phyloP scores from a whole-genome alignment of 129 eudicot genomes.

The Artemisia tridentata region DNA sequence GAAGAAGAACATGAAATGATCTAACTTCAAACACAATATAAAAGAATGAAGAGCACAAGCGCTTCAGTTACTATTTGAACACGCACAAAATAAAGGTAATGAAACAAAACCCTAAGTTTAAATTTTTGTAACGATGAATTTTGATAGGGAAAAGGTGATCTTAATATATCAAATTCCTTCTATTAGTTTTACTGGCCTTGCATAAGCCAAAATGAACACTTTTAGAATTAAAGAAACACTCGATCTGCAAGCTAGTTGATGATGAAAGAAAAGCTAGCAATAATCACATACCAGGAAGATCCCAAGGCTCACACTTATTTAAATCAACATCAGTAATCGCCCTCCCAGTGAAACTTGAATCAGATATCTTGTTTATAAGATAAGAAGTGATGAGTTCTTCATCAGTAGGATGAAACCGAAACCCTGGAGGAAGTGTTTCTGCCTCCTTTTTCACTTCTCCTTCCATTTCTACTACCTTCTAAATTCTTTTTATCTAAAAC shows the following conservation, averaged over 20 bases:
- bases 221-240: not conserved
- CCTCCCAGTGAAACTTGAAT: constrained; percentile 45
- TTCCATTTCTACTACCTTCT: constrained; percentile 26
- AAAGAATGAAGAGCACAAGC: not conserved
- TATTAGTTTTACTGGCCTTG: not conserved
- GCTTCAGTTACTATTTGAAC: not conserved
- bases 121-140: not conserved
- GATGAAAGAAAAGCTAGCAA: not conserved
- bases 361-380: constrained; percentile 46
- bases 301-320: constrained; percentile 53
- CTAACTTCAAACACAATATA: not conserved
- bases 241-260: not conserved
- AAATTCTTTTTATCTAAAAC: too few species aligned
- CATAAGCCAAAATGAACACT: not conserved
- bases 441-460: constrained; percentile 42
- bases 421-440: constrained; percentile 49
- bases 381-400: constrained; percentile 48
- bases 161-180: not conserved
- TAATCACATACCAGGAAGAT: constrained; percentile 48
- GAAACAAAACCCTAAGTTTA: constrained; percentile 29
- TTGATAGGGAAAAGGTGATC: not conserved
- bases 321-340: constrained; percentile 55
- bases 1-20: not conserved
- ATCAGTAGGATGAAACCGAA: constrained; percentile 52
- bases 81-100: constrained; percentile 1